A percentile compares a stretch with the other conserved stretches of the same genome.
These are phyloP conservation scores for Penicillium verrucosum DNA, from an alignment of 2,329 filamentous ascomycete genomes.

Conservation along the genomic window DNA sequence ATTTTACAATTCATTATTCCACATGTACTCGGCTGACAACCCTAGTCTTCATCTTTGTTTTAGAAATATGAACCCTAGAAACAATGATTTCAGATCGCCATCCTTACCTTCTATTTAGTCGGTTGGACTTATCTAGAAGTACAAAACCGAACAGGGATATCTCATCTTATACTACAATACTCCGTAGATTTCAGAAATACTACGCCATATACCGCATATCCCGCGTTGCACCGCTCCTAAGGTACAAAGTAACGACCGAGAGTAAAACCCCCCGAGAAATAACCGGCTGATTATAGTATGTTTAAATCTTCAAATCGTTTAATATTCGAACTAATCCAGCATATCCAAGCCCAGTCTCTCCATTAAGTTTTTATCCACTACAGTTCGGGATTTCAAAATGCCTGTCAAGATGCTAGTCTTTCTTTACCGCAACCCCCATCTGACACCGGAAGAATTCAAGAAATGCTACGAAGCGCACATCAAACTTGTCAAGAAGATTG, in stretches of 20 bases:
- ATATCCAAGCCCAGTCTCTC: background rate
- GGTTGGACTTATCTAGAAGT: too few relatives aligned
- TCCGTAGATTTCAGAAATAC: background rate
- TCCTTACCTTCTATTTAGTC: too few relatives aligned
- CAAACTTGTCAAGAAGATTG: conserved; percentile 16
- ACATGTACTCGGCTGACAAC: background rate
- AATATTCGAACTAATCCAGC: background rate
- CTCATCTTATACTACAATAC: background rate
- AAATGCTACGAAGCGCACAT: conserved; percentile 22
- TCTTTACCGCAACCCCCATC: conserved; percentile 15
- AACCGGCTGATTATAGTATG: background rate
- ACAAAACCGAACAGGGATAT: too few relatives aligned
- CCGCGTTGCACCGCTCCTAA: background rate
- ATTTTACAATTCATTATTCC: background rate
- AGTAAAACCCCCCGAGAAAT: background rate
- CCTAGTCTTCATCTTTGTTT: background rate
- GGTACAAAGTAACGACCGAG: background rate
- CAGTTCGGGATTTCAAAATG: background rate
- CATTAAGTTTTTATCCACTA: background rate
- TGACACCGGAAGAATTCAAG: conserved; percentile 19
- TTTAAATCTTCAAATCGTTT: background rate
- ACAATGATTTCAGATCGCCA: too few relatives aligned
- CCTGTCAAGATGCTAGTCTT: conserved; percentile 4
- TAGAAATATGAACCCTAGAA: background rate
- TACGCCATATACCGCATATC: background rate